Base-by-base conservation (phyloP, 164 flowering plant genomes). In the Platanus orientalis region DNA sequence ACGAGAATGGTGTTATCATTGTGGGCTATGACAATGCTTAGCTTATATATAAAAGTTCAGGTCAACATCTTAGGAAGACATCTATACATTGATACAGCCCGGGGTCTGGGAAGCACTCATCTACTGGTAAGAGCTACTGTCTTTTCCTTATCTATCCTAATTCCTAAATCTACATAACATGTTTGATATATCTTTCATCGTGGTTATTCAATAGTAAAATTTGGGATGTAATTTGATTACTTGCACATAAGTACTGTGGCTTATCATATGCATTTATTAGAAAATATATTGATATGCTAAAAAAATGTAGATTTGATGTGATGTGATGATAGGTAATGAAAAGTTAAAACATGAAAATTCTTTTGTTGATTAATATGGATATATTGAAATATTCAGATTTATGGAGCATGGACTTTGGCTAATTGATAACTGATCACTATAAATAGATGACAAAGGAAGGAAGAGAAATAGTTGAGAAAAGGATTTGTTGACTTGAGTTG, bases 1-100 rank as follows among this genome's bases (percentile, higher is more conserved):
- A 84, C 93, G 7, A 88, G 82, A 78, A 75, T 85, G 80, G 80
- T 79, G 36, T 67, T 79, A 69, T 91, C 97, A 12, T 61, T 88
- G 24, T 91, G 97, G 97, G 69, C 96, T 50, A 74, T 84, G 79
- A 86, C 89, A 6, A 73, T 80, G 73, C 82, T 86, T 52, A 83
- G 79, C 81, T 83, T 94, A 65, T 88, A 82, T 61, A 76, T 89
- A 27, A 80, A 90, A 75, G 88, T 89, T 76, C 96, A 83, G 73
- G 96, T 89, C 73, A 91, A 91, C 73, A 91, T 94, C 62, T 65
- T 94, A 54, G 99, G 96, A 65, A 84, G 99, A 57, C 96, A 89
- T 81, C 74, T 94, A 54, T 94, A 91, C 65, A 71, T 94, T 58
- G 95, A 91, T 72, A 80, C 89, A 55, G 99, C 99, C 3, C 80